phyloP scores from a whole-genome alignment of 2,329 filamentous ascomycete species.

The Celoporthe dispersa region DNA sequence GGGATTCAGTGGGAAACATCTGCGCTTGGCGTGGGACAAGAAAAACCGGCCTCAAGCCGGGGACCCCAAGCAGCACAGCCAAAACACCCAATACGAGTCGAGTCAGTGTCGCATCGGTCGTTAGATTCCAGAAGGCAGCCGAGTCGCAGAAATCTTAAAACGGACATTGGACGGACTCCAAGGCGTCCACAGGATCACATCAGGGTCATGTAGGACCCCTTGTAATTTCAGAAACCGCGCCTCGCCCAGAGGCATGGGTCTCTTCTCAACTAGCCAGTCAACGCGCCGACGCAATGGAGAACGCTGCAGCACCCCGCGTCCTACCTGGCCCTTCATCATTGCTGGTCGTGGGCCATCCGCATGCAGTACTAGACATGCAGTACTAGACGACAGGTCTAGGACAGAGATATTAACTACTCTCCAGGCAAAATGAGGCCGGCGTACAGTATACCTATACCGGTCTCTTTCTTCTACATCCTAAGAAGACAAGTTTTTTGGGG shows the following conservation, averaged over 20 bases:
- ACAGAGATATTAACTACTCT: not conserved
- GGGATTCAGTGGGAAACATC: slow-evolving; percentile 8
- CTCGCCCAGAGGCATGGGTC: not conserved
- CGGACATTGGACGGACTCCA: slow-evolving; percentile 22
- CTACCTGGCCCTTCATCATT: not conserved
- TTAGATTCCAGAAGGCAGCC: slow-evolving; percentile 20
- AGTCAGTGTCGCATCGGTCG: slow-evolving; percentile 24
- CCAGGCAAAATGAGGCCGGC: not conserved
- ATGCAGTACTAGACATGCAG: too few species aligned
- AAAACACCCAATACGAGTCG: slow-evolving; percentile 21
- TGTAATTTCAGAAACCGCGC: not conserved
- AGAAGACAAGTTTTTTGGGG: not conserved
- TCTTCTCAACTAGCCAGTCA: not conserved
- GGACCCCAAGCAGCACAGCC: slow-evolving; percentile 23
- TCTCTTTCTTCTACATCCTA: not conserved
- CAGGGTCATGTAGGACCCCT: not conserved
- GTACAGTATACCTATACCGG: too few species aligned
- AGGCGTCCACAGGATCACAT: not conserved
- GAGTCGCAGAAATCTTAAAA: slow-evolving; percentile 19
- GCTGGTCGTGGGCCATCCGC: not conserved
- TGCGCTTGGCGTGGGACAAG: slow-evolving; percentile 14
- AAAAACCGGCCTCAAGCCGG: not conserved
- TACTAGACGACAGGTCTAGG: slow-evolving; percentile 2
- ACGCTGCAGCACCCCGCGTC: not conserved
- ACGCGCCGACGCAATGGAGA: not conserved